Base-by-base conservation (phyloP, 768 basidiomycete species). In the Mycena filopes region DNA sequence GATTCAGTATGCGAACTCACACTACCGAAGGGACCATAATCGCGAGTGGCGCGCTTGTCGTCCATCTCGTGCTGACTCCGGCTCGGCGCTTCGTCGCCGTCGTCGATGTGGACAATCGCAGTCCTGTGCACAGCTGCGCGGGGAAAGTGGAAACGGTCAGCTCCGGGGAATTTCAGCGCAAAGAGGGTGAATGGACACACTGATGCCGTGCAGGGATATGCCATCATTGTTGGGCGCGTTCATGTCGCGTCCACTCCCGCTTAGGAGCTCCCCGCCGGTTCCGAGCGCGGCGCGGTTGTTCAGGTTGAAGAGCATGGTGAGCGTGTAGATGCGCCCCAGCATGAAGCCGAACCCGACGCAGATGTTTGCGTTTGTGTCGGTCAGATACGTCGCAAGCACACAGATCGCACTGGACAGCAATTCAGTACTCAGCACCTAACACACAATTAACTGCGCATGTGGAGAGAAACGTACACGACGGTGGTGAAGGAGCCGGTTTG, bases 261-360 rank as follows among this genome's bases (percentile, higher is more conserved):
- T n/a, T n/a, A n/a, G n/a, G n/a, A n/a, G n/a, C n/a, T n/a, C n/a
- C n/a, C n/a, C n/a, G n/a, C n/a, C n/a, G n/a, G n/a, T 6, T 31
- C 40, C 40, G 18, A 26, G 21, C 18, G 16, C 13, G n/a, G 10
- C 28, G 33, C 54, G 54, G 21, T 55, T 55, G 54, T 55, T 55
- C 54, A 55, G 26, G 41, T 42, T 43, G 41, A 55, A 55, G 26
- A 50, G 48, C 48, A 50, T 50, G 10, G 54, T 55, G 2, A 55
- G 40, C 26, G 54, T 55, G 28, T 55, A 55, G 7, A 55, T 38
- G 15, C 54, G 15, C 48, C 48, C 48, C 4, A 50, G 48, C 15
- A 28, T 50, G 48, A 50, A 50, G 9, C 54, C 54, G 54, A 55
- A 55, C 6, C 54, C 54, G n/a, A 55, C 54, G n/a, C 54, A 55